phyloP scores from a whole-genome alignment of 2,329 filamentous ascomycete genomes.

The Clarireedia monteithiana region DNA sequence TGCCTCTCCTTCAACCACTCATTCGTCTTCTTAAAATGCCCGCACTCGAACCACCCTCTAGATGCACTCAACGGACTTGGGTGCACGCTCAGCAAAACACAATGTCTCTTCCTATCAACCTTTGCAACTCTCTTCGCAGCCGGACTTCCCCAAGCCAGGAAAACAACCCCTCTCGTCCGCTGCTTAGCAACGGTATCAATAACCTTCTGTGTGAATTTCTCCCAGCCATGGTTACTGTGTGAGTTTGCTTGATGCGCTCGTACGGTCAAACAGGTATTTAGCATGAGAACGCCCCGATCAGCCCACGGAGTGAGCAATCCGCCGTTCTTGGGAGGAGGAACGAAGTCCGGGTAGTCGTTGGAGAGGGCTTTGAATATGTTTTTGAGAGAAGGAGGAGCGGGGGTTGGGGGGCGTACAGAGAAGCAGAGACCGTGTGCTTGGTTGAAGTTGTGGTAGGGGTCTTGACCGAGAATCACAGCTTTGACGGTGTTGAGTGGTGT shows the following conservation, averaged over 20 bases:
- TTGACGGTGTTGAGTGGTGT: constrained; percentile 86
- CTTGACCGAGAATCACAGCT: constrained; percentile 88
- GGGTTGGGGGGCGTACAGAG: constrained; percentile 83
- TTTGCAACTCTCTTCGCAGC: constrained; percentile 72
- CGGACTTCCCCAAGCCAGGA: constrained; percentile 86
- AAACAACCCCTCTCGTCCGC: constrained; percentile 76
- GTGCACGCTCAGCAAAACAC: constrained; percentile 81
- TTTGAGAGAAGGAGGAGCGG: constrained; percentile 78
- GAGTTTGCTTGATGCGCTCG: constrained; percentile 81
- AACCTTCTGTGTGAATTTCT: constrained; percentile 82
- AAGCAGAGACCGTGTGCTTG: constrained; percentile 96
- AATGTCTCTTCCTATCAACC: constrained; percentile 65
- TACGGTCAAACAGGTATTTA: constrained; percentile 94
- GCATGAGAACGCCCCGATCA: constrained; percentile 80
- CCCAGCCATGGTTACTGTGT: constrained; percentile 84
- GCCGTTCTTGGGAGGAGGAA: constrained; percentile 64
- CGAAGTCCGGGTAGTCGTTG: constrained; percentile 80
- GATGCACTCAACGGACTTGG: constrained; percentile 86
- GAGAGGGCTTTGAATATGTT: constrained; percentile 90
- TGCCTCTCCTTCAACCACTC: constrained; percentile 77
- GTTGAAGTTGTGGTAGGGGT: constrained; percentile 92
- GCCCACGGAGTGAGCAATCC: constrained; percentile 92
- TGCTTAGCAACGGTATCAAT: constrained; percentile 80
- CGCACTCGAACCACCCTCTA: constrained; percentile 75
- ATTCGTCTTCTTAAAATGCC: constrained; percentile 75